Evolutionary conservation across 176 grass and related monocot species (phyloP).

Genomic region (Guadua angustifolia): DNA sequence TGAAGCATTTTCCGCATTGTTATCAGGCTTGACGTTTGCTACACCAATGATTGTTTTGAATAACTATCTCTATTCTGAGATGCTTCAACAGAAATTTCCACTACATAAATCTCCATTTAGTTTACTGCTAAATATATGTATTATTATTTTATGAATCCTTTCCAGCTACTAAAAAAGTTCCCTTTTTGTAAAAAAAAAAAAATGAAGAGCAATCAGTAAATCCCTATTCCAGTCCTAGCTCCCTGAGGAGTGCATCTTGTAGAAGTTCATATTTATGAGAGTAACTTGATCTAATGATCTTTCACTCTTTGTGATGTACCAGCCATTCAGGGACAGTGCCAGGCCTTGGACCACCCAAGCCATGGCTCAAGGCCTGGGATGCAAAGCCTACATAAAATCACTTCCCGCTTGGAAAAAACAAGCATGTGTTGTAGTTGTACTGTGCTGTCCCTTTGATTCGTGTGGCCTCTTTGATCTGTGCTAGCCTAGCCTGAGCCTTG

Average conservation of each 20-base stretch:
- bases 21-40: constrained; percentile 11
- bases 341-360: too few species aligned
- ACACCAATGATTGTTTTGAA: constrained; percentile 3
- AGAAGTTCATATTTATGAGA: constrained; percentile 34
- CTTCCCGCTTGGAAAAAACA: too few species aligned
- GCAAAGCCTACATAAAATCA: too few species aligned
- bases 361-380: too few species aligned
- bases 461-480: too few species aligned
- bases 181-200: not conserved
- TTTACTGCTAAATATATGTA: not conserved
- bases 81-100: constrained; percentile 12
- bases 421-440: too few species aligned
- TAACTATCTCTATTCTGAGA: constrained; percentile 6
- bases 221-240: not conserved
- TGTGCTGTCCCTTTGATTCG: too few species aligned
- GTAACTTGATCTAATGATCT: not conserved
- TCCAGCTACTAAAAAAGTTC: not conserved
- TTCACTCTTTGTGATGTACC: not conserved
- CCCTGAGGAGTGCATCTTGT: not conserved
- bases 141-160: constrained; percentile 20
- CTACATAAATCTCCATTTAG: not conserved
- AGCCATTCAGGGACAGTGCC: too few species aligned
- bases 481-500: too few species aligned
- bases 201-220: not conserved
- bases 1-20: not conserved